A percentile compares a stretch with the other conserved stretches of the same genome.
phyloP scores from a whole-genome alignment of 257 asterid species.

The Solanum dulcamara region DNA sequence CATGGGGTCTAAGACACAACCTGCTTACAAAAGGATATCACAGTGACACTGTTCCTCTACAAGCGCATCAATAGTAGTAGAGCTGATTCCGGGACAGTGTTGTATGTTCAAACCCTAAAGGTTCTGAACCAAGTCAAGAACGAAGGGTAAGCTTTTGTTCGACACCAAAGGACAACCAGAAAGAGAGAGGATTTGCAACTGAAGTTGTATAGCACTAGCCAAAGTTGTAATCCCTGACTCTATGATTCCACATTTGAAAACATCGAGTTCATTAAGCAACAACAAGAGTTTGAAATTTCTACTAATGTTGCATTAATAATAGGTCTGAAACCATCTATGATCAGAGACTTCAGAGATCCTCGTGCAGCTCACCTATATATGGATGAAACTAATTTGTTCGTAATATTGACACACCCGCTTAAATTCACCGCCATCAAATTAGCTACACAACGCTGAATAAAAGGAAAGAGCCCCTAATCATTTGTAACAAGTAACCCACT shows the following conservation, averaged over 20 bases:
- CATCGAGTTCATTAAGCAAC: constrained; percentile 46
- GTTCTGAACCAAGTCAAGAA: constrained; percentile 34
- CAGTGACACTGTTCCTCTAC: constrained; percentile 63
- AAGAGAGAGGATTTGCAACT: constrained; percentile 45
- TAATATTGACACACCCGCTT: constrained; percentile 51
- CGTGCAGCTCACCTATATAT: constrained; percentile 44
- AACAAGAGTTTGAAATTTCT: constrained; percentile 45
- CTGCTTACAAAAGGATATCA: constrained; percentile 41
- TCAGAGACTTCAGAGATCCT: constrained; percentile 41
- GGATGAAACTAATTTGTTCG: constrained; percentile 35
- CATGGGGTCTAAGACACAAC: background rate
- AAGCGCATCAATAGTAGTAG: constrained; percentile 29
- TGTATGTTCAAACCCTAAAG: constrained; percentile 64
- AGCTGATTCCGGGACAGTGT: constrained; percentile 47
- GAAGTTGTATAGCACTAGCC: constrained; percentile 44
- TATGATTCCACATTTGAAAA: constrained; percentile 39
- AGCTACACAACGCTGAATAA: constrained; percentile 35
- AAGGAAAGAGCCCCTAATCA: constrained; percentile 49
- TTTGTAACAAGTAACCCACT: constrained; percentile 37
- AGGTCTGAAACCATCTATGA: constrained; percentile 49
- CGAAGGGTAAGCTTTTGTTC: constrained; percentile 39
- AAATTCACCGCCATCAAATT: constrained; percentile 54
- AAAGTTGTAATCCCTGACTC: constrained; percentile 49
- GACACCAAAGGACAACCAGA: constrained; percentile 51
- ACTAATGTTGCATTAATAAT: constrained; percentile 45